Evolutionary conservation across 208 protist genomes (phyloP), one percentile per base, ranked within the genome.

Genomic region (Angomonas deanei): DNA sequence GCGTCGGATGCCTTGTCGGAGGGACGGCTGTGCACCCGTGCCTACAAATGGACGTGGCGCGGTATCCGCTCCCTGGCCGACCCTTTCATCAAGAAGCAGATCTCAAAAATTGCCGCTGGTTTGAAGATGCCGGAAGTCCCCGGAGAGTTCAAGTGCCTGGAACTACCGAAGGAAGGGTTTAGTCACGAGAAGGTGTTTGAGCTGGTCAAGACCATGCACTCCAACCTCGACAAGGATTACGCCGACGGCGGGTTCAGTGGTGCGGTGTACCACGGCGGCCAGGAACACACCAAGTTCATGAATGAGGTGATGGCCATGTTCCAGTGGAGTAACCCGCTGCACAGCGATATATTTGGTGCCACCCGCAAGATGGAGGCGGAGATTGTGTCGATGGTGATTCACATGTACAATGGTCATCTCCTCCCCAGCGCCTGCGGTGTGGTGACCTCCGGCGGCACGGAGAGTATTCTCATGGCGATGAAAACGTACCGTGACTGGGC

Each of bases 281-380:
- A 31, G 10, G 56, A 66, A 5, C 80, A 96, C 70, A 94, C 86
- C 8, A 66, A 85, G 24, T 82, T 97, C 55, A 84, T 97, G 8
- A 93, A 97, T 55, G 63, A 84, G n/a, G 92, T 92, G 42, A 90
- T 94, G 80, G 68, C 84, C 27, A 78, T 94, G 46, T 98, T 96
- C 56, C 78, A 88, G 61, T 94, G 88, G 78, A 91, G 90, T 49
- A 99, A 99, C 74, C 97, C 98, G 24, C 82, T 99, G 23, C 97
- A 99, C 80, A 80, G 80, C 17, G 90, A 93, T 59, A 83, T 98
- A 17, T 99, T 99, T 70, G 97, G 97, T 0, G 89, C 88, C 3
- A 88, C 97, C 38, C 86, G 97, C 57, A 98, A 99, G 72, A 98
- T 99, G 91, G 98, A 99, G 61, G 91, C 97, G 1, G 97, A 99